A percentile compares a stretch with the other conserved stretches of the same genome.
These are phyloP conservation scores for Cladosporium sp. DNA, from an alignment of 2,329 filamentous ascomycete genomes.

Conservation along the genomic window DNA sequence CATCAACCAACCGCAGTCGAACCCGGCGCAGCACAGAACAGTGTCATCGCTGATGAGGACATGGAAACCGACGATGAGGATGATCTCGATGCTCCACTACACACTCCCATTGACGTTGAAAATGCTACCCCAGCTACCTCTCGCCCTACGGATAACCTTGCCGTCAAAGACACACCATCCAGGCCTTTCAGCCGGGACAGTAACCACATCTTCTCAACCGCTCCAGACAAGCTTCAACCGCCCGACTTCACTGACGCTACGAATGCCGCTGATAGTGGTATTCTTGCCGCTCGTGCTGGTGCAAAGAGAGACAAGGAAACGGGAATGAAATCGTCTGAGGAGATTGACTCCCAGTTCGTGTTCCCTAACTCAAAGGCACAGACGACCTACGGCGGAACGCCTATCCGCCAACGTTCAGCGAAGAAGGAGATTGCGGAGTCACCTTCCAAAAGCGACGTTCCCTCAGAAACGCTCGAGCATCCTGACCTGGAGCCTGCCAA, in stretches of 20 bases:
- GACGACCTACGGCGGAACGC: not conserved
- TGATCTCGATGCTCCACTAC: not conserved
- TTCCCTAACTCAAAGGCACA: not conserved
- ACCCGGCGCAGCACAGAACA: not conserved
- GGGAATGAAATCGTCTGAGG: not conserved
- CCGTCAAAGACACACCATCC: slow-evolving; percentile 2
- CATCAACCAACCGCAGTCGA: not conserved
- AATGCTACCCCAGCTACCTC: slow-evolving; percentile 2
- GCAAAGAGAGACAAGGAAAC: not conserved
- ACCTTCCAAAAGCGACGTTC: not conserved
- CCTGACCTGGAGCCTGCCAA: not conserved
- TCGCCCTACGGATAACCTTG: not conserved
- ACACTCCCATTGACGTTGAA: not conserved
- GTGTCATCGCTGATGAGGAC: not conserved
- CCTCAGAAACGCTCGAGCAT: not conserved
- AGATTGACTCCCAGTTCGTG: slow-evolving; percentile 1
- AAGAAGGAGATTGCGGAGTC: not conserved
- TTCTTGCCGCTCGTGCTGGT: not conserved
- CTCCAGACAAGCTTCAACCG: not conserved
- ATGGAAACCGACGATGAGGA: not conserved
- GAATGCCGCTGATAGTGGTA: not conserved
- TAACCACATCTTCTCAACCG: slow-evolving; percentile 1
- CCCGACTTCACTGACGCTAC: not conserved
- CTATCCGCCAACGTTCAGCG: not conserved
- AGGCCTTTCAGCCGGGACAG: not conserved